phyloP scores from a whole-genome alignment of 2,329 filamentous ascomycete genomes.

The Ophiostoma piceae region DNA sequence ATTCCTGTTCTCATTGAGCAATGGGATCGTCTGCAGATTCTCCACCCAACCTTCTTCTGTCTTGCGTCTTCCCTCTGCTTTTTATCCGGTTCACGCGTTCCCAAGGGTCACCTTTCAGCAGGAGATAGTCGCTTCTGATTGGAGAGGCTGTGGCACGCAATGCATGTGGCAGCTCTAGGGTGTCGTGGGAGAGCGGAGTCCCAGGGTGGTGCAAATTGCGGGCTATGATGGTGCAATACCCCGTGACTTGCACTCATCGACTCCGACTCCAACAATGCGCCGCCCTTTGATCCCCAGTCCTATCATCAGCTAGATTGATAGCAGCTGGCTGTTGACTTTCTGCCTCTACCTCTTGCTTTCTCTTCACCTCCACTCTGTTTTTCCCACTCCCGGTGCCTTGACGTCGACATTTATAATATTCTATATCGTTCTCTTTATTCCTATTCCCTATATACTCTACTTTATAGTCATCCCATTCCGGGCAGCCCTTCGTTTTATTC shows the following conservation, averaged over 20 bases:
- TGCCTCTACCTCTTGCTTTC: background rate
- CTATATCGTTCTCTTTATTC: background rate
- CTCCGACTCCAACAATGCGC: conserved; percentile 12
- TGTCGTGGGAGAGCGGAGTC: conserved; percentile 29
- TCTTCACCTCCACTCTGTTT: conserved; percentile 2
- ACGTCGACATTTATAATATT: conserved; percentile 9
- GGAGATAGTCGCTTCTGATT: conserved; percentile 31
- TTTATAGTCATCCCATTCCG: conserved; percentile 19
- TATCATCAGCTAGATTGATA: conserved; percentile 9
- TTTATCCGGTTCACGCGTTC: conserved; percentile 15
- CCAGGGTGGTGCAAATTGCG: conserved; percentile 41
- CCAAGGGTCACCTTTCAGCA: background rate
- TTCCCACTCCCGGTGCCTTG: background rate
- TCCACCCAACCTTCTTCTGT: conserved; percentile 14
- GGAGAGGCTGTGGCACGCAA: conserved; percentile 29
- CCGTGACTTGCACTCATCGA: conserved; percentile 43
- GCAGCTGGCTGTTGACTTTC: background rate
- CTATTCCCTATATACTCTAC: background rate
- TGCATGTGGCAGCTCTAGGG: conserved; percentile 21
- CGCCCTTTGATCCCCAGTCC: conserved; percentile 14
- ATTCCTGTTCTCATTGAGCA: conserved; percentile 7
- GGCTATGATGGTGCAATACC: conserved; percentile 55
- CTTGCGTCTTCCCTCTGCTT: background rate
- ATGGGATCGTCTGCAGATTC: conserved; percentile 17
- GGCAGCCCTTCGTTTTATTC: background rate